Base-by-base conservation (phyloP, 176 grass and related monocot species). In the Oryza coarctata region DNA sequence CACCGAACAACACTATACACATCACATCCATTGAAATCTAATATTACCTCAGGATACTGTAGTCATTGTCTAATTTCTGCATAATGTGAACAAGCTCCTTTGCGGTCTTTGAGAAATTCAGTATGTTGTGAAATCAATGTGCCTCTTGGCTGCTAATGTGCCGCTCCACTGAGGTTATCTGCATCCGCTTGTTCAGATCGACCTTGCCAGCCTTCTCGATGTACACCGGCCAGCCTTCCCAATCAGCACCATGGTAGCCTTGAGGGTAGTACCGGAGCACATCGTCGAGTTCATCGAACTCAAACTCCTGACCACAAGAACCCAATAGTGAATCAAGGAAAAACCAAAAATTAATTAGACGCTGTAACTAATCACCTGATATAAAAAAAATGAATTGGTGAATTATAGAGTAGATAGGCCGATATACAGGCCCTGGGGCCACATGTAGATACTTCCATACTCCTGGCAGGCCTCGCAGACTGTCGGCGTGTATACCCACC, bases 41-140 rank as follows among this genome's bases (percentile, higher is more conserved):
- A 33, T 2, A 2, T 2, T 33, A 4, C 32, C 32, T 4, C 32
- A 33, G 32, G n/a, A n/a, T n/a, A n/a, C n/a, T n/a, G 74, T 93
- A 93, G 65, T 93, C 89, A 57, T 81, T 85, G 74, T 97, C 94
- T 80, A 97, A 86, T 91, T 50, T 18, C 15, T 50, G 47, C 47
- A 50, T 50, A 4, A 14, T 14, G 47, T 50, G 47, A 50, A 50
- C 15, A 50, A 50, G 47, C 47, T 50, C 47, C 47, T 15, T 18
- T 50, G 47, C 15, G 5, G 81, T 89, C 78, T 91, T 97, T 44
- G 88, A 86, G 57, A 97, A 97, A 77, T 91, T 97, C 71, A 92
- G 45, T 81, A 92, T 87, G 87, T 92, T 31, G 90, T 89, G 39
- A 87, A 92, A 76, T 78, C 80, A 70, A 92, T 89, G 74, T 86